These are phyloP conservation scores for Ramularia endophylla DNA, from an alignment of 2,329 filamentous ascomycete species.

Conservation along the genomic window DNA sequence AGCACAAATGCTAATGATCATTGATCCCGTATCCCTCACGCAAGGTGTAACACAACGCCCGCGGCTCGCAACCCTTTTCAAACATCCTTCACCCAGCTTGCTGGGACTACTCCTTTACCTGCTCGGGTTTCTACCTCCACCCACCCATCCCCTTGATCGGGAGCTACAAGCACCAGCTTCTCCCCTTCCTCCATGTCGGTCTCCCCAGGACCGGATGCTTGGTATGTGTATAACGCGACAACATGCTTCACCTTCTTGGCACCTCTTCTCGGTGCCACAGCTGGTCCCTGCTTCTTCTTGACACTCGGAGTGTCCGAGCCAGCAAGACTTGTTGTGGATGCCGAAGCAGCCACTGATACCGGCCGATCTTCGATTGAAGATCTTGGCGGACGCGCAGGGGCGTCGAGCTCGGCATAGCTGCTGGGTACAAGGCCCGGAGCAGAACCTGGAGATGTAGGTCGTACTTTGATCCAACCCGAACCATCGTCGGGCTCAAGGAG, in stretches of 20 bases:
- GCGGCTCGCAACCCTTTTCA: conserved; percentile 2
- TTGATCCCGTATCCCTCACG: too few relatives aligned
- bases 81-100: conserved; percentile 81
- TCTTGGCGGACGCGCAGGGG: conserved; percentile 14
- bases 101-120: conserved; percentile 87
- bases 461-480: conserved; percentile 84
- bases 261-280: conserved; percentile 64
- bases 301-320: conserved; percentile 40
- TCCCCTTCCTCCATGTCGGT: conserved; percentile 90
- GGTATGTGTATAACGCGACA: conserved; percentile 87
- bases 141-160: conserved; percentile 92
- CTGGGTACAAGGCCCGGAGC: conserved; percentile 83
- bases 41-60: too few relatives aligned
- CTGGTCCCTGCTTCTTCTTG: conserved; percentile 79
- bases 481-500: conserved; percentile 88
- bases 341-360: conserved; percentile 50
- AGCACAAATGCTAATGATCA: too few relatives aligned
- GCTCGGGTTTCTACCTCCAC: conserved; percentile 77
- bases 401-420: conserved; percentile 66
- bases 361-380: conserved; percentile 15
- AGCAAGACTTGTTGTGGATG: conserved; percentile 61
- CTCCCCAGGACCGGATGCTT: conserved; percentile 77
- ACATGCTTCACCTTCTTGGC: conserved; percentile 87
- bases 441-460: conserved; percentile 46
- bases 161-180: conserved; percentile 79